Conservation (phyloP, 257 asterid genomes). For the Rauvolfia tetraphylla region DNA sequence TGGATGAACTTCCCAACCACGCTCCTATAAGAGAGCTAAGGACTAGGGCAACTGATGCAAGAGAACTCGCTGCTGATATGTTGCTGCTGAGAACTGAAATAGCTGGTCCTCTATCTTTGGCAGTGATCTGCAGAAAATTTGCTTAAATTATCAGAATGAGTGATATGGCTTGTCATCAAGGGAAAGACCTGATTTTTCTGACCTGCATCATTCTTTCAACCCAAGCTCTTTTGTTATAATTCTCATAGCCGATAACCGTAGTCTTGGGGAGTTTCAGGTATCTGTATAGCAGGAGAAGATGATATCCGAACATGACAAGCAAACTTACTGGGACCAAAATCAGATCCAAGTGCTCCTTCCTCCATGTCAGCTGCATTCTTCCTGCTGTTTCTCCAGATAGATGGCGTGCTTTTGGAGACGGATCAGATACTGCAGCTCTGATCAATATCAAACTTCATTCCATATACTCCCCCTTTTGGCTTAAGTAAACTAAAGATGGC, state of each 20-base stretch:
- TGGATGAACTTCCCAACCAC: constrained; percentile 50
- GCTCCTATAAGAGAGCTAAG: constrained; percentile 55
- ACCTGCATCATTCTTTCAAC: constrained; percentile 54
- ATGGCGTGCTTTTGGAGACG: background rate
- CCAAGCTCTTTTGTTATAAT: constrained; percentile 62
- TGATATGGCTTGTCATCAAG: background rate
- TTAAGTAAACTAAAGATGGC: background rate
- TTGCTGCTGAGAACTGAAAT: constrained; percentile 41
- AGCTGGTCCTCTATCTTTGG: constrained; percentile 47
- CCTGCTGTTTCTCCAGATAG: constrained; percentile 1
- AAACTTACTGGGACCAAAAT: constrained; percentile 48
- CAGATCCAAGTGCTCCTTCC: constrained; percentile 45
- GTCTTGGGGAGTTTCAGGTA: constrained; percentile 41
- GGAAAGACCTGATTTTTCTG: background rate
- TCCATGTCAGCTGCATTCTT: constrained; percentile 43
- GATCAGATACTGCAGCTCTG: background rate
- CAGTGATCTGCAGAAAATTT: constrained; percentile 30
- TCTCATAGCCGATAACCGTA: constrained; percentile 56
- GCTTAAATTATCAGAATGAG: background rate
- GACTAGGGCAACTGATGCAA: constrained; percentile 49
- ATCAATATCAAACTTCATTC: background rate
- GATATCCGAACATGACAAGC: constrained; percentile 57
- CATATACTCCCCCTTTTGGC: too few relatives aligned
- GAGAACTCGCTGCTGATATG: constrained; percentile 42
- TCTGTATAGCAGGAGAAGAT: constrained; percentile 47